Evolutionary conservation across 148 eudicot species (phyloP).

Genomic region (Vaccinium macrocarpon): DNA sequence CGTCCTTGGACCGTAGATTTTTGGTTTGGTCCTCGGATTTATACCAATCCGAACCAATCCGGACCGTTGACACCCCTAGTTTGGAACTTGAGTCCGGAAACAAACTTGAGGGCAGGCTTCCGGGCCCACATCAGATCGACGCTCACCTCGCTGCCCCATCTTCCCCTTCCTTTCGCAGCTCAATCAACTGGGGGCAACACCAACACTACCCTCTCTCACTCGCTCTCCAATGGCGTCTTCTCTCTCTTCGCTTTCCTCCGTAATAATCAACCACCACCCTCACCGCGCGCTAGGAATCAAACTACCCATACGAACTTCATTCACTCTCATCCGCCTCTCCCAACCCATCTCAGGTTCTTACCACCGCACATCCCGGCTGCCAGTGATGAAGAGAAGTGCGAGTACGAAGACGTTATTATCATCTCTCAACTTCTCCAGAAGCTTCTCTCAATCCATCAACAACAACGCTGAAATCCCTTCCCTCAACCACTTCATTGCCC

Average conservation of each 20-base stretch:
- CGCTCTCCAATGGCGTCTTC: background rate
- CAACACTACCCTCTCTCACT: no score
- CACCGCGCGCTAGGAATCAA: constrained; percentile 31
- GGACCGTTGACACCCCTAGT: no score
- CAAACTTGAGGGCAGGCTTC: no score
- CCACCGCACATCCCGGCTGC: constrained; percentile 25
- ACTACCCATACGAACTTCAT: constrained; percentile 24
- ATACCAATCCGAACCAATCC: no score
- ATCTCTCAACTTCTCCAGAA: constrained; percentile 32
- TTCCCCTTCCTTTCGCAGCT: no score
- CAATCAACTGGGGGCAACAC: no score
- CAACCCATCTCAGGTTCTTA: constrained; percentile 15
- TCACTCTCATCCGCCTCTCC: constrained; percentile 22
- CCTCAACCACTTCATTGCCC: constrained; percentile 50
- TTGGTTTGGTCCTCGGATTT: no score
- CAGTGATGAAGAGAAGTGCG: background rate
- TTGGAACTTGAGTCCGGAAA: no score
- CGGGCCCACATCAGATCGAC: no score
- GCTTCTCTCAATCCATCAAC: constrained; percentile 29
- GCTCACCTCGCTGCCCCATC: no score
- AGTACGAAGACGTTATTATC: constrained; percentile 14
- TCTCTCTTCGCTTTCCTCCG: constrained; percentile 26
- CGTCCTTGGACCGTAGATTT: no score
- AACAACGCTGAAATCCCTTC: constrained; percentile 23
- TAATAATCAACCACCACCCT: constrained; percentile 28